These are phyloP conservation scores for Talaromyces sp. DNA, from an alignment of 2,329 filamentous ascomycete species.

Conservation along the genomic window DNA sequence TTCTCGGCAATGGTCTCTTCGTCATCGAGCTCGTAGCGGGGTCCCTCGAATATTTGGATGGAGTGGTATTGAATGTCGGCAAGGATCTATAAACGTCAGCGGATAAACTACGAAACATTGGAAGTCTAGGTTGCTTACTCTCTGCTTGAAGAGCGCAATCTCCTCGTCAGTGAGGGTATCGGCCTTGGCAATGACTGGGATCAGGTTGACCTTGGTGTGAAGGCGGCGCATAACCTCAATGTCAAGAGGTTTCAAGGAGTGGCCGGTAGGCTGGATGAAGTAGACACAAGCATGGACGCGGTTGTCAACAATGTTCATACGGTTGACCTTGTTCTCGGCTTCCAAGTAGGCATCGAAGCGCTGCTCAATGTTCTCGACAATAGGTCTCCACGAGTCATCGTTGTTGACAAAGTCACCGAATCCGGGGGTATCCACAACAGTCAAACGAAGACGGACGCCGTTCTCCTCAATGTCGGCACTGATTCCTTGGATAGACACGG, in stretches of 20 bases:
- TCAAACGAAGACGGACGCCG: conserved; percentile 90
- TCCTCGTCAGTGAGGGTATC: conserved; percentile 98
- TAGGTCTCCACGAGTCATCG: conserved; percentile 97
- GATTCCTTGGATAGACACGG: conserved; percentile 89
- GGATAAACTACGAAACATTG: background rate
- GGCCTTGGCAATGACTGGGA: conserved; percentile 97
- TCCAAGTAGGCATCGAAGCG: conserved; percentile 97
- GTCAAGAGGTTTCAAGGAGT: conserved; percentile 96
- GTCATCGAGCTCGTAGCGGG: conserved; percentile 96
- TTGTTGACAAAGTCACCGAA: conserved; percentile 99
- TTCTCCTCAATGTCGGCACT: conserved; percentile 98
- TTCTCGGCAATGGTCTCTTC: conserved; percentile 99
- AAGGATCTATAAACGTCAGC: conserved; percentile 67
- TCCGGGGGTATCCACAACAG: conserved; percentile 94
- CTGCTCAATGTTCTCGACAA: conserved; percentile 99
- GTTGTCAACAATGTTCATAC: conserved; percentile 99
- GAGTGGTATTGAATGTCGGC: conserved; percentile 95
- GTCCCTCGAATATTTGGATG: conserved; percentile 98
- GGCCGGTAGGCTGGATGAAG: conserved; percentile 98
- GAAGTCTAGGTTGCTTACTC: conserved; percentile 57
- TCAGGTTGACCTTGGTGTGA: conserved; percentile 99
- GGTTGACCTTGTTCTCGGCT: conserved; percentile 99
- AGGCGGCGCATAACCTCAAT: conserved; percentile 99
- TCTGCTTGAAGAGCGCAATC: conserved; percentile 88
- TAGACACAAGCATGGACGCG: conserved; percentile 98